phyloP scores from a whole-genome alignment of 2,329 filamentous ascomycete genomes.

The Diaporthe caulivora region DNA sequence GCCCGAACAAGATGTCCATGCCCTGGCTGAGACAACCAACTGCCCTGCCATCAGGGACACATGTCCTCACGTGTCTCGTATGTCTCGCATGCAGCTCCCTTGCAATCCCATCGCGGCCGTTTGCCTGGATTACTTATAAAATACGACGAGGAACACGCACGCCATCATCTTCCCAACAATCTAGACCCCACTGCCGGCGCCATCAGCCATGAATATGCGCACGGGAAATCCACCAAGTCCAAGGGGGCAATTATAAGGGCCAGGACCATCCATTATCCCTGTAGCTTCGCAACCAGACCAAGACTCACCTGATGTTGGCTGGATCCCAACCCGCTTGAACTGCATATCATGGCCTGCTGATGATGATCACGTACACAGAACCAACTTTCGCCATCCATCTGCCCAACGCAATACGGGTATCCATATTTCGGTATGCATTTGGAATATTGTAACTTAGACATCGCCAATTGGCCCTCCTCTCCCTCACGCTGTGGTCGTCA shows the following conservation, averaged over 20 bases:
- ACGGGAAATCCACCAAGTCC: too few species aligned
- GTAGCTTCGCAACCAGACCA: too few species aligned
- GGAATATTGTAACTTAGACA: background rate
- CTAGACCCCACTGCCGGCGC: background rate
- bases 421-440: constrained; percentile 17
- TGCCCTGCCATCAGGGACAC: constrained; percentile 8
- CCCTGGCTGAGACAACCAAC: constrained; percentile 25
- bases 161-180: background rate
- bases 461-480: too few species aligned
- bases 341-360: background rate
- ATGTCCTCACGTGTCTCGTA: constrained; percentile 14
- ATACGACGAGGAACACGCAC: background rate
- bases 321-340: background rate
- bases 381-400: background rate
- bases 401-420: background rate
- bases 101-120: too few species aligned
- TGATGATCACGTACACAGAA: background rate
- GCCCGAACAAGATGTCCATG: constrained; percentile 9
- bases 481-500: constrained; percentile 21
- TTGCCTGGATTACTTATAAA: too few species aligned
- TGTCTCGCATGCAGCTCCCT: background rate
- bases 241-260: too few species aligned
- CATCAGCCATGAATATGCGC: too few species aligned
- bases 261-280: too few species aligned
- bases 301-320: constrained; percentile 9